These are phyloP conservation scores for Aschersonia sp. DNA, from an alignment of 2,329 filamentous ascomycete genomes.

Conservation along the genomic window DNA sequence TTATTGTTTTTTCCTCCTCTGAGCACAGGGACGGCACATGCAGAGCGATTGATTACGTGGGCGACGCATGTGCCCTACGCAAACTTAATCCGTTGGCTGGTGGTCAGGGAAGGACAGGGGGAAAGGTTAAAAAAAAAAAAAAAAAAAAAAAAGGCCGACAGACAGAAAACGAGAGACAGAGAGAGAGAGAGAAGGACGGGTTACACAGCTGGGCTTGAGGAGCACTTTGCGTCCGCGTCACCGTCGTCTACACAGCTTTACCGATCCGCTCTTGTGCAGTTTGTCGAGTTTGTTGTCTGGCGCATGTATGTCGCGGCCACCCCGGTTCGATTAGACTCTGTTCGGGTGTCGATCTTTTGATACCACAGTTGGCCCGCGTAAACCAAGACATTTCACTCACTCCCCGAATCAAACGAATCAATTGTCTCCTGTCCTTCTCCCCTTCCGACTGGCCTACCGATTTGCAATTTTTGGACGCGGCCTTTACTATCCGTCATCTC, in stretches of 20 bases:
- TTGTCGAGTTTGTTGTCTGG: neutral
- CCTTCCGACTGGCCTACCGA: neutral
- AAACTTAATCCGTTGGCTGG: no score
- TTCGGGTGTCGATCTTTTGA: neutral
- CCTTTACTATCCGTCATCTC: neutral
- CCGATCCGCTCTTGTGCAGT: neutral
- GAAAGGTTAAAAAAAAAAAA: no score
- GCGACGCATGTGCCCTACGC: no score
- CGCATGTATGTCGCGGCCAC: neutral
- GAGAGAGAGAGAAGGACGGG: neutral
- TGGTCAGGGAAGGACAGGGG: no score
- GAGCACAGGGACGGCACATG: no score
- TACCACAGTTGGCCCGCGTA: neutral
- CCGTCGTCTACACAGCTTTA: neutral
- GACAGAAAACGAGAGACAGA: neutral
- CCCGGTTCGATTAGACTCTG: conserved; percentile 1
- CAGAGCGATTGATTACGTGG: no score
- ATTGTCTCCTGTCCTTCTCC: neutral
- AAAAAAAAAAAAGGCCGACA: no score
- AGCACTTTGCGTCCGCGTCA: neutral
- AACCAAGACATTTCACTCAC: conserved; percentile 1
- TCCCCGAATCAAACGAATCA: neutral
- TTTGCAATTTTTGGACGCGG: neutral
- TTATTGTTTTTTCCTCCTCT: no score
- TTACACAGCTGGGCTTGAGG: neutral